Evolutionary conservation across 805 yeast genomes (phyloP), one percentile per base, ranked within the genome.

Genomic region (Zygotorulaspora florentina): DNA sequence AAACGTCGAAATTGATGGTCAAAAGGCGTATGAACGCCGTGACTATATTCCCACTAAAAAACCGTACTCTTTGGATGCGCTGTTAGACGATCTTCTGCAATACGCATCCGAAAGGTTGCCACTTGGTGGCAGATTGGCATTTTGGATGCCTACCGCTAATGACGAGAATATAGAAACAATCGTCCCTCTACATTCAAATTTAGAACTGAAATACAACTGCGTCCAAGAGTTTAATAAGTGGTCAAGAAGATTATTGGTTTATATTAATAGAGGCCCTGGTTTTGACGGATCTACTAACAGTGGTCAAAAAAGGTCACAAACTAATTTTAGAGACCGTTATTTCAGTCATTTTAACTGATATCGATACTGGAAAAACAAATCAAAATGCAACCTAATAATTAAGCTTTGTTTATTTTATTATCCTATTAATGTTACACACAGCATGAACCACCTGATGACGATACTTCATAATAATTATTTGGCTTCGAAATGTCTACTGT

Each of bases 91-190:
- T 61, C 69, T 93, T 30, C 69, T 93, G 34, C 65, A 72, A 16
- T 93, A 85, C 70, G 76, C 96, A 0, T 79, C 89, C 2, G 71
- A 74, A 11, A 76, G 90, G 55, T 71, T 93, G 43, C 86, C 85
- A 0, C 67, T 80, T 2, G 79, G 78, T 7, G 96, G 97, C 0
- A 71, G 98, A 52, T 71, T 93, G 29, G 87, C 93, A 23, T 90
- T 89, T 65, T 93, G 99, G 99, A 87, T 90, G 93, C 99, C 99
- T 0, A 85, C 95, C 1, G 95, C 96, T 1, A 89, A 90, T 61
- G 95, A 87, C 57, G 95, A 86, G 54, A 80, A 77, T 52, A 73
- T 79, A 29, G 78, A 74, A 46, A 79, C 85, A 38, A 71, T 75
- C 43, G 80, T 90, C 20, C 98, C 98, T 4, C 81, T 79, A 55